A percentile compares a stretch with the other conserved stretches of the same genome.
Conservation (phyloP, 2,329 filamentous ascomycete genomes). For the Calycina herbarum region DNA sequence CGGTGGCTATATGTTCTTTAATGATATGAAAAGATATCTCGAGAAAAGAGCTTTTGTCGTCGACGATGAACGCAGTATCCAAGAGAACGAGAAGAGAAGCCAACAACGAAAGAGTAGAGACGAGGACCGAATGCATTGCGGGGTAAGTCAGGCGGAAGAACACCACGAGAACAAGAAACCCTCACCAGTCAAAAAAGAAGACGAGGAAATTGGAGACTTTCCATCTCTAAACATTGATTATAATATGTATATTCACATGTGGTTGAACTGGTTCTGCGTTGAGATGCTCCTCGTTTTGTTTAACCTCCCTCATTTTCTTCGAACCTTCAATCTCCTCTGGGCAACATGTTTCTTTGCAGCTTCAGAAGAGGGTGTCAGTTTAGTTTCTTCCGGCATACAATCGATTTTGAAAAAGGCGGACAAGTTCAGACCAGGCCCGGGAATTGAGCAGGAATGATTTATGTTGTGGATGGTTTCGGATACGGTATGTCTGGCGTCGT, state of each 20-base stretch:
- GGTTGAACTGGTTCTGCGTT: background rate
- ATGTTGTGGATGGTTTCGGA: background rate
- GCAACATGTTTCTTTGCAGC: background rate
- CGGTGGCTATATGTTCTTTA: background rate
- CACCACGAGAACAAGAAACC: background rate
- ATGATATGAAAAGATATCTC: background rate
- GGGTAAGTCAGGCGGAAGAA: too few species aligned
- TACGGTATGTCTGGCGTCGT: background rate
- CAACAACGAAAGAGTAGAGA: background rate
- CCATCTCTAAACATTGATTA: background rate
- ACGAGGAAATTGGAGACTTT: background rate
- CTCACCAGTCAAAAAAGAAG: too few species aligned
- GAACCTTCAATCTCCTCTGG: background rate
- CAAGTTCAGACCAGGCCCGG: background rate
- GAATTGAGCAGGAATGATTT: too few species aligned
- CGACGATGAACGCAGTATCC: background rate
- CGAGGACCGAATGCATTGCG: too few species aligned
- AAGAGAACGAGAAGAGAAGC: background rate
- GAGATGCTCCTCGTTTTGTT: background rate
- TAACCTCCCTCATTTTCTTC: background rate
- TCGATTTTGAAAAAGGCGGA: background rate
- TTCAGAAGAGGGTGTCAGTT: background rate
- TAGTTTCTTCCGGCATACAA: background rate
- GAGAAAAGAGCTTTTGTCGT: background rate
- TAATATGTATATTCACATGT: background rate